These are phyloP conservation scores for Beta macrorhiza DNA, from an alignment of 179 eudicot species.

Conservation along the genomic window DNA sequence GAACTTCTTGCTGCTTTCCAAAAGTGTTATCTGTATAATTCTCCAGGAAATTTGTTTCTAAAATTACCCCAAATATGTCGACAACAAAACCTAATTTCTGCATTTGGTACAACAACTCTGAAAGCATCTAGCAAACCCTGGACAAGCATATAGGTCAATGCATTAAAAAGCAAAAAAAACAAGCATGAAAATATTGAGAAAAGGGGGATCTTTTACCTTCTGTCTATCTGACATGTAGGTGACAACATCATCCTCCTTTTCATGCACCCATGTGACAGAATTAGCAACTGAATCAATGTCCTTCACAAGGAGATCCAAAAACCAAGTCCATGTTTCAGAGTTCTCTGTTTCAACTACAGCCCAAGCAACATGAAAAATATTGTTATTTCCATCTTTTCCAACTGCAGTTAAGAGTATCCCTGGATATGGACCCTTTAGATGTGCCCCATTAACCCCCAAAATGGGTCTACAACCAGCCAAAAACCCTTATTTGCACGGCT, in stretches of 20 bases:
- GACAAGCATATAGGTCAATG: too few relatives aligned
- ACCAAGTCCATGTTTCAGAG: conserved; percentile 11
- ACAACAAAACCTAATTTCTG: neutral
- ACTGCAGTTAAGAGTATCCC: too few relatives aligned
- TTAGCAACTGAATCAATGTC: neutral
- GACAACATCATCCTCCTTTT: neutral
- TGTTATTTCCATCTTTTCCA: neutral
- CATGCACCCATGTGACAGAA: neutral
- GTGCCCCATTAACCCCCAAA: neutral
- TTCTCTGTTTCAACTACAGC: neutral
- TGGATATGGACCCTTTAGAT: too few relatives aligned
- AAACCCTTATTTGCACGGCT: conserved; percentile 12
- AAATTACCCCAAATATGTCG: neutral
- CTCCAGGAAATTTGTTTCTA: neutral
- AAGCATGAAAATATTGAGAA: too few relatives aligned
- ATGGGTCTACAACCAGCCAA: conserved; percentile 9
- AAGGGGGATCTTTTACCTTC: too few relatives aligned
- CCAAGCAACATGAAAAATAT: too few relatives aligned
- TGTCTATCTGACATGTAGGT: too few relatives aligned
- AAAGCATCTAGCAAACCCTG: too few relatives aligned
- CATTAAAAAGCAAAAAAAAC: too few relatives aligned
- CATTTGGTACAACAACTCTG: too few relatives aligned
- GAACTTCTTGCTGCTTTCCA: neutral
- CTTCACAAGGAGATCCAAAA: neutral
- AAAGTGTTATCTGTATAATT: neutral